Evolutionary conservation across 768 basidiomycete genomes (phyloP), one percentile per base, ranked within the genome.

Genomic region (Cyclocybe cylindracea): DNA sequence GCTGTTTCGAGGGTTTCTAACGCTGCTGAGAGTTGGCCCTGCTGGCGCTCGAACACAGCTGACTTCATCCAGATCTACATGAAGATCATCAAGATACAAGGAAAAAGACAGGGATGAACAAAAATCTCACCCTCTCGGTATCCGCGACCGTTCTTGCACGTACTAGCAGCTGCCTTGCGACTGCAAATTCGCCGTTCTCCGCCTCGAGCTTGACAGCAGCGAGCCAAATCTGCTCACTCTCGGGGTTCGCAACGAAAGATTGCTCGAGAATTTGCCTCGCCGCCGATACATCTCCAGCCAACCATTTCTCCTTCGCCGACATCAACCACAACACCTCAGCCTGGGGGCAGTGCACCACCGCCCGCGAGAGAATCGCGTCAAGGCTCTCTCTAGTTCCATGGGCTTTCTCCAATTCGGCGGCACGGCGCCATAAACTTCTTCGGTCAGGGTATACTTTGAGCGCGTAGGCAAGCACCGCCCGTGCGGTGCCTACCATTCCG

Each of bases 1-100:
- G 93, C 96, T 2, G 79, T 76, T 11, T 83, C 72, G 9, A 94
- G 77, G 0, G 89, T 93, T 54, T 84, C 74, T 14, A 98, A 79
- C 0, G 96, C 94, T 1, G 77, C 80, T 11, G 82, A 78, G 5
- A 84, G 75, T 55, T 87, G 82, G 2, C 87, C 87, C 66, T 94
- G 91, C 65, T 96, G 91, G 8, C 95, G 82, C 63, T 98, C 94
- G 60, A 99, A 94, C 1, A 92, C 91, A 2, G 91, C 94, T 1
- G 91, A 94, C 67, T 99, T 98, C 94, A 98, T 94, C 97, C 96
- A 99, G 46, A 99, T 98, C 94, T 96, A 62, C 7, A 6, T 44
- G 31, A 34, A 18, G 14, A 44, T 7, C 39, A 5, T 36, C 2
- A 59, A 24, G 18, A 35, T 46, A 41, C 47, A 44, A 41, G 59